Evolutionary conservation across 108 stramenopile species (phyloP).

Genomic region (Chaetoceros tenuissimus): DNA sequence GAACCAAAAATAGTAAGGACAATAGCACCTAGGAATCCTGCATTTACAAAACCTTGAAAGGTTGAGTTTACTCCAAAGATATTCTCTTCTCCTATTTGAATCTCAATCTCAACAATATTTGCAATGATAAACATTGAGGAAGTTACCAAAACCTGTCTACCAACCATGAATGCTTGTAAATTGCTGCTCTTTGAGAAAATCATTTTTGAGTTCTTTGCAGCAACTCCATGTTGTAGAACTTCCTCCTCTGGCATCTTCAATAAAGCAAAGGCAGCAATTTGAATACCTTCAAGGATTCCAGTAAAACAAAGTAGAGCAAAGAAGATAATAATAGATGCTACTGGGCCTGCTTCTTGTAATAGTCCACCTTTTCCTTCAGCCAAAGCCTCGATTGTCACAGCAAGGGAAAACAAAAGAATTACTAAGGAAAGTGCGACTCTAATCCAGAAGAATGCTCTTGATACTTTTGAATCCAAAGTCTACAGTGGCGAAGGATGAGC

Average conservation of each 20-base stretch:
- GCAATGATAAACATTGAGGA: conserved; percentile 27
- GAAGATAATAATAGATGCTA: conserved; percentile 28
- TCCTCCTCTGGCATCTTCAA: conserved; percentile 26
- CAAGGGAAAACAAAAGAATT: conserved; percentile 42
- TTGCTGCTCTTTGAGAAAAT: conserved; percentile 15
- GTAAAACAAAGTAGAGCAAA: conserved; percentile 28
- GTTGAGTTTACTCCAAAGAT: conserved; percentile 20
- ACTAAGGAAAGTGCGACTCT: conserved; percentile 35
- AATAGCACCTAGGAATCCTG: conserved; percentile 30
- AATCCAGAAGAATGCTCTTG: conserved; percentile 53
- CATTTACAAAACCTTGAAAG: conserved; percentile 27
- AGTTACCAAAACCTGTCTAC: conserved; percentile 17
- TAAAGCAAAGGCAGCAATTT: conserved; percentile 56
- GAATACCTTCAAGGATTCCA: conserved; percentile 54
- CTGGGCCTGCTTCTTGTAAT: conserved; percentile 15
- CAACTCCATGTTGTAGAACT: conserved; percentile 4
- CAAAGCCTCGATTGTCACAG: conserved; percentile 33
- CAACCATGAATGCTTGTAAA: conserved; percentile 19
- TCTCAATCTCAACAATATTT: conserved; percentile 7
- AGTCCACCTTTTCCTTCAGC: conserved; percentile 29
- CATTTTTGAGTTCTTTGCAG: conserved; percentile 7
- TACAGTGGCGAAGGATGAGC: too few relatives aligned
- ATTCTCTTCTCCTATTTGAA: conserved; percentile 8
- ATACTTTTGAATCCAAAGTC: too few relatives aligned
- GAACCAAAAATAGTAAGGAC: conserved; percentile 26